Evolutionary conservation across 257 asterid genomes (phyloP).

Genomic region (Solanum rostratum): DNA sequence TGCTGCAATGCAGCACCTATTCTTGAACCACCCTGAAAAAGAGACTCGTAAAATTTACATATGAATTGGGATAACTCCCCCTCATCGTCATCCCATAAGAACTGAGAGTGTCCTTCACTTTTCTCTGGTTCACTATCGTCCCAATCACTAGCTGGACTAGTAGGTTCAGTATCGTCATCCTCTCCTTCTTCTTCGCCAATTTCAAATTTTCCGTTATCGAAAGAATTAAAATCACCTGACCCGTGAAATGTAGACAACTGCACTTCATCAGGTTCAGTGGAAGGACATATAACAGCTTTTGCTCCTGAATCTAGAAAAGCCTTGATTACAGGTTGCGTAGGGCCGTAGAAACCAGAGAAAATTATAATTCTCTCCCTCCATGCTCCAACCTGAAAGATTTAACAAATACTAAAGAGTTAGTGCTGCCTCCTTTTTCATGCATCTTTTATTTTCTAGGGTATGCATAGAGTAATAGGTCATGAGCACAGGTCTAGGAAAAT

Average conservation of each 20-base stretch:
- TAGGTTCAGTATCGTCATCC: constrained; percentile 37
- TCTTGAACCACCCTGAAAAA: constrained; percentile 66
- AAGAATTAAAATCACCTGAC: constrained; percentile 57
- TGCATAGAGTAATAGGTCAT: background rate
- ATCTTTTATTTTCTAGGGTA: background rate
- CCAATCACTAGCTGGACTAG: constrained; percentile 85
- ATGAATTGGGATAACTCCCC: constrained; percentile 74
- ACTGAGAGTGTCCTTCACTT: constrained; percentile 30
- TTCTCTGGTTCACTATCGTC: constrained; percentile 81
- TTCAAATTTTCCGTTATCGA: constrained; percentile 81
- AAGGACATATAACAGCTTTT: constrained; percentile 88
- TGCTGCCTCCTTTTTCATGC: background rate
- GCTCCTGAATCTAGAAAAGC: constrained; percentile 94
- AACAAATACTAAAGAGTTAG: constrained; percentile 3
- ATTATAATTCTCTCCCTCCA: constrained; percentile 96
- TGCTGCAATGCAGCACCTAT: constrained; percentile 48
- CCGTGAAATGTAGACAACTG: constrained; percentile 61
- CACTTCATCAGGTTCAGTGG: constrained; percentile 77
- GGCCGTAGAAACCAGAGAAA: constrained; percentile 84
- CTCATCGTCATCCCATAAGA: constrained; percentile 82
- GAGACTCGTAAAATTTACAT: constrained; percentile 50
- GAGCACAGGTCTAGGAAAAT: background rate
- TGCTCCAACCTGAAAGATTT: constrained; percentile 57
- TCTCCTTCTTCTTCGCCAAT: constrained; percentile 80
- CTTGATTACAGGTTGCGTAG: constrained; percentile 60